phyloP scores from a whole-genome alignment of 1,284 basidiomycete species.

The Schizopora paradoxa region DNA sequence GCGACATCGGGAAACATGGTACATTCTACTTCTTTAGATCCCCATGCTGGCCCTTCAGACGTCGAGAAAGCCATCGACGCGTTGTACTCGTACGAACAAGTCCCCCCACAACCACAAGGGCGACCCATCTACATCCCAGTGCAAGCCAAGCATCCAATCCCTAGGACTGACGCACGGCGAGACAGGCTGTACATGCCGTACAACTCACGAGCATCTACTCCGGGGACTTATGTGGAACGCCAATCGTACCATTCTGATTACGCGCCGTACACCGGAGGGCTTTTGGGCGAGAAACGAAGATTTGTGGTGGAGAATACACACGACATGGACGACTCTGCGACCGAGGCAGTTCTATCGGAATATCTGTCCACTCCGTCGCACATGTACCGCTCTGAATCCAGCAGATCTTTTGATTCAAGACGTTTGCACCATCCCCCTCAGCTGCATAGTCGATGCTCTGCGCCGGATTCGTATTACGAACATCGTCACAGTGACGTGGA shows the following conservation, averaged over 20 bases:
- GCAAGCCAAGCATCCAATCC: constrained; percentile 4
- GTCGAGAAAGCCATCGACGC: constrained; percentile 15
- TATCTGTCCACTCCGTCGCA: constrained; percentile 1
- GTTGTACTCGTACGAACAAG: not conserved
- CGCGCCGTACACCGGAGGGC: not conserved
- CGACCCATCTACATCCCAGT: not conserved
- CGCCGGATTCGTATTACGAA: constrained; percentile 1
- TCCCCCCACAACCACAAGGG: not conserved
- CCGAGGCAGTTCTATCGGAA: constrained; percentile 1
- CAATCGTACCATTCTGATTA: constrained; percentile 1
- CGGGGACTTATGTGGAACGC: not conserved
- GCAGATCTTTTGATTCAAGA: not conserved
- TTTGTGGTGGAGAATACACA: no score
- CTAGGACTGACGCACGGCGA: constrained; percentile 11
- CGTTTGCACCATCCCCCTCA: constrained; percentile 1
- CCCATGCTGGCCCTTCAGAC: constrained; percentile 6
- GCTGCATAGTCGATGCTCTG: constrained; percentile 8
- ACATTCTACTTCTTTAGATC: not conserved
- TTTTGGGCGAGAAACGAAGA: not conserved
- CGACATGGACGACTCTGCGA: constrained; percentile 4
- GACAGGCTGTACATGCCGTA: not conserved
- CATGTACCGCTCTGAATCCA: not conserved
- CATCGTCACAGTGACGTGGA: not conserved
- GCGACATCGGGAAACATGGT: not conserved
- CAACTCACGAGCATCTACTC: not conserved